Evolutionary conservation across 2,329 filamentous ascomycete genomes (phyloP).

Genomic region (Cercospora sp.): DNA sequence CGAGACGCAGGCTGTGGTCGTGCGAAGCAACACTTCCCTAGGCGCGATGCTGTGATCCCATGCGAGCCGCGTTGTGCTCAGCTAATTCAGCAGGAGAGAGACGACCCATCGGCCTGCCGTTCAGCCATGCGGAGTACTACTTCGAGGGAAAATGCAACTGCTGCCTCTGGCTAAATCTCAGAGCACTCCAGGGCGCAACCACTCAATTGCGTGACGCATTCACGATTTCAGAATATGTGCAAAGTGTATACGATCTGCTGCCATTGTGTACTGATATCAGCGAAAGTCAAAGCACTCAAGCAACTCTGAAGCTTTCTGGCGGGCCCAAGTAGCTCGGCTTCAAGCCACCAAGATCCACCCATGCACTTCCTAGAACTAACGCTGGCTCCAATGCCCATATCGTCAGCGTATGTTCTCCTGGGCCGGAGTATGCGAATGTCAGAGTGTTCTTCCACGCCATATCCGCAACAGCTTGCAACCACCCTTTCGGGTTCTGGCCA

Average conservation of each 20-base stretch:
- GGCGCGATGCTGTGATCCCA: background rate
- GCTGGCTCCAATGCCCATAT: background rate
- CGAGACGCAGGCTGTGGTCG: background rate
- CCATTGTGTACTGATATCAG: too few relatives aligned
- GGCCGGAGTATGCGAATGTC: background rate
- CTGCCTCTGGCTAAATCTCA: too few relatives aligned
- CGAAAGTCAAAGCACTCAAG: too few relatives aligned
- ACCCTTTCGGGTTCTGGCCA: background rate
- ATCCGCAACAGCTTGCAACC: constrained; percentile 5
- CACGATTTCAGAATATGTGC: too few relatives aligned
- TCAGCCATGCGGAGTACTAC: too few relatives aligned
- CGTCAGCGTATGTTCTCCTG: constrained; percentile 6
- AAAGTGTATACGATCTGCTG: too few relatives aligned
- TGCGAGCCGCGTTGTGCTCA: background rate
- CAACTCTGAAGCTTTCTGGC: background rate
- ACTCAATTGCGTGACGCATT: too few relatives aligned
- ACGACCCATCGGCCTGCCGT: background rate
- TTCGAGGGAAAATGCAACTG: too few relatives aligned
- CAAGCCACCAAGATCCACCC: constrained; percentile 11
- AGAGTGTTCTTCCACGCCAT: constrained; percentile 5
- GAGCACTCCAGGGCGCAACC: too few relatives aligned
- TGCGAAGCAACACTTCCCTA: background rate
- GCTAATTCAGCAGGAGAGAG: background rate
- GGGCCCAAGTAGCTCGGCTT: constrained; percentile 10
- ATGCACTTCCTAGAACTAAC: background rate